Conservation (phyloP, 768 basidiomycete genomes). For the Chlorophyllum brunneum region DNA sequence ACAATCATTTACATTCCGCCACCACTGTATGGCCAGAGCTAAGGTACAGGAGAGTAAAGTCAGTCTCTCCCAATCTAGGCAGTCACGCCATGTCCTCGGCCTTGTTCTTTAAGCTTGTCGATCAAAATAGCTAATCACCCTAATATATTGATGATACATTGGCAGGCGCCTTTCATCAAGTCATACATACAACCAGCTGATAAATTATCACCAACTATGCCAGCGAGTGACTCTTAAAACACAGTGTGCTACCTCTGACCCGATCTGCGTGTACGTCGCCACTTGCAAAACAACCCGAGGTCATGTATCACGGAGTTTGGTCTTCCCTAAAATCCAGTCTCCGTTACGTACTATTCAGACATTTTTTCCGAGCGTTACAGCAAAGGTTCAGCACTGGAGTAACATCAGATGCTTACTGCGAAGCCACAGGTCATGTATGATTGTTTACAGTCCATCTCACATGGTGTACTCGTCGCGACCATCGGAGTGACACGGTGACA, state of each 20-base stretch:
- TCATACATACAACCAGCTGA: neutral
- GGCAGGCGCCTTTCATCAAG: slow-evolving; percentile 1
- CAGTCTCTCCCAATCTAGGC: neutral
- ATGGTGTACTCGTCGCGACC: neutral
- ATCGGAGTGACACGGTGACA: slow-evolving; percentile 10
- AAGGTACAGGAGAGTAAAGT: too few species aligned
- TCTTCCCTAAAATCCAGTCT: neutral
- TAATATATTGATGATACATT: slow-evolving; percentile 1
- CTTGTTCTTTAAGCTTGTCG: neutral
- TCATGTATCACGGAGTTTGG: neutral
- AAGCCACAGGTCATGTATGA: neutral
- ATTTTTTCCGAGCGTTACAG: neutral
- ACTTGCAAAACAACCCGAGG: neutral
- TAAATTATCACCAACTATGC: neutral
- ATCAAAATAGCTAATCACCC: slow-evolving; percentile 8
- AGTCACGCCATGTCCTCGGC: neutral
- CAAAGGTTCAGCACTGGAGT: neutral
- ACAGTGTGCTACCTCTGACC: neutral
- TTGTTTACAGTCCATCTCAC: neutral
- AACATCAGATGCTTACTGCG: neutral
- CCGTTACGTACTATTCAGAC: neutral
- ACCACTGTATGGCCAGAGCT: too few species aligned
- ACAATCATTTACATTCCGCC: neutral
- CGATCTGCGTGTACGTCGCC: neutral
- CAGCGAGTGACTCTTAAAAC: neutral